A percentile compares a stretch with the other conserved stretches of the same genome.
Evolutionary conservation across 2,329 filamentous ascomycete species (phyloP).

Genomic region (Penicillium sp.): DNA sequence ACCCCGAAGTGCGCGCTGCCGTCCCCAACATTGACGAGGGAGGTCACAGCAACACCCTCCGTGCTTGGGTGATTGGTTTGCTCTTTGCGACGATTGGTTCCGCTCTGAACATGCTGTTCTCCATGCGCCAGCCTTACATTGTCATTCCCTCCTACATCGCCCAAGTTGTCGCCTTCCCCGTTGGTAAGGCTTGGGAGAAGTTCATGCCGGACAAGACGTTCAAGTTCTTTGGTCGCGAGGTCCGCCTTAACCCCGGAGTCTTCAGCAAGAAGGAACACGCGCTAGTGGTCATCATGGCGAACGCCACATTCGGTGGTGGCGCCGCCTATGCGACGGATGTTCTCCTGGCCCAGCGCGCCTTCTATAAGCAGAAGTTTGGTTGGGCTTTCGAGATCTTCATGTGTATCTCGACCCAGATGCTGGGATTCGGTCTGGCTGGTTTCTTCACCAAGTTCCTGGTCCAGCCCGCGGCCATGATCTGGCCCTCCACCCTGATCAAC

Average conservation of each 20-base stretch:
- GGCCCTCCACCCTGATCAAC: conserved; percentile 71
- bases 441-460: conserved; percentile 69
- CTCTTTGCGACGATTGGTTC: conserved; percentile 68
- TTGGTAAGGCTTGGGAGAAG: conserved; percentile 49
- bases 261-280: conserved; percentile 58
- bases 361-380: conserved; percentile 74
- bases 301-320: conserved; percentile 67
- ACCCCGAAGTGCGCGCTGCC: conserved; percentile 70
- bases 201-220: conserved; percentile 47
- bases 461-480: conserved; percentile 70
- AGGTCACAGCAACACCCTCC: conserved; percentile 68
- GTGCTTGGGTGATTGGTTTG: conserved; percentile 68
- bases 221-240: conserved; percentile 45
- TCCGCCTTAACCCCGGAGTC: conserved; percentile 51
- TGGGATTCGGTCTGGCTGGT: conserved; percentile 73
- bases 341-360: conserved; percentile 71
- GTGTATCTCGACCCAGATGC: conserved; percentile 70
- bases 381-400: conserved; percentile 70
- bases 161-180: conserved; percentile 66
- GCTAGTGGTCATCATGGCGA: conserved; percentile 60
- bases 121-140: conserved; percentile 63
- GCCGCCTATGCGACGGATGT: conserved; percentile 75
- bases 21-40: conserved; percentile 70
- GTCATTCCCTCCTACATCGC: conserved; percentile 67
- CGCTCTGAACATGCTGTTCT: conserved; percentile 66